Conservation (phyloP, 495 filamentous ascomycete genomes). For the Xylaria grammica region DNA sequence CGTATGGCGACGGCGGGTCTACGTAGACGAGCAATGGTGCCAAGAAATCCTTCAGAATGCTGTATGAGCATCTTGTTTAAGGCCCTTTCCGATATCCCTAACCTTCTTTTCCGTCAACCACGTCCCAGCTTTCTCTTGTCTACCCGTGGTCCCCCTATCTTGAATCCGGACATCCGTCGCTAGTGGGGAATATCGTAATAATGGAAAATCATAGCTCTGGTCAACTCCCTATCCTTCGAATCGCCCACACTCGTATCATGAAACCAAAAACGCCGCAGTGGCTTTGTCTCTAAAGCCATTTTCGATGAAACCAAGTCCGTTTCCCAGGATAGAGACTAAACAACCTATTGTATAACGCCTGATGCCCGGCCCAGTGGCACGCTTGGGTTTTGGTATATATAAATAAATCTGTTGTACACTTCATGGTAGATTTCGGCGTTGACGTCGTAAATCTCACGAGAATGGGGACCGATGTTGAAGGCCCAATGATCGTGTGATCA, state of each 20-base stretch:
- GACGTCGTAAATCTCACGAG: conserved; percentile 31
- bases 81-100: background rate
- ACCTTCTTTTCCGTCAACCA: background rate
- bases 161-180: background rate
- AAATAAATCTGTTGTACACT: conserved; percentile 29
- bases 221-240: background rate
- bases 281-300: conserved; percentile 5
- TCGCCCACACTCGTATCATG: background rate
- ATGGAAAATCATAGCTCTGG: background rate
- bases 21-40: background rate
- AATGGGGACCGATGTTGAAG: background rate
- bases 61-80: conserved; percentile 9
- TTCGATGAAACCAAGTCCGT: background rate
- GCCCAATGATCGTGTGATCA: background rate
- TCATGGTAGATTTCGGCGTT: conserved; percentile 21
- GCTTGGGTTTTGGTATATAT: conserved; percentile 25
- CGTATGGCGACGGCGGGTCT: conserved; percentile 4
- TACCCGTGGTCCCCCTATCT: background rate
- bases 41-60: background rate
- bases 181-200: background rate
- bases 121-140: background rate
- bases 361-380: conserved; percentile 18
- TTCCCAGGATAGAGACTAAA: background rate
- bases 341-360: conserved; percentile 12
- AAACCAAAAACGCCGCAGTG: conserved; percentile 8